These are phyloP conservation scores for Xylariaceae sp. DNA, from an alignment of 2,329 filamentous ascomycete genomes.

Conservation along the genomic window DNA sequence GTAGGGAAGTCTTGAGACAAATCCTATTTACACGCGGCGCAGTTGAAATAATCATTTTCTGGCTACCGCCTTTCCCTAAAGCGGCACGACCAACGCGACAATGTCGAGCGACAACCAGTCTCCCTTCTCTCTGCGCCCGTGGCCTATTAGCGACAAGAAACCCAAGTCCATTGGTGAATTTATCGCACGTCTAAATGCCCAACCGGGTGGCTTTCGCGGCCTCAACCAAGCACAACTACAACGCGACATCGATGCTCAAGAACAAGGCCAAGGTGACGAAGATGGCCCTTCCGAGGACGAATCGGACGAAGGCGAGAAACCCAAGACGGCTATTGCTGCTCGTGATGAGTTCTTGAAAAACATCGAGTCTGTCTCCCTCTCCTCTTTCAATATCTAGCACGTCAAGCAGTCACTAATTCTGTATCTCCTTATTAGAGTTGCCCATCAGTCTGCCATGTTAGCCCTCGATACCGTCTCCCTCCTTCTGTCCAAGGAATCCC, in stretches of 20 bases:
- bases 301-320: slow-evolving; percentile 27
- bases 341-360: slow-evolving; percentile 55
- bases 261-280: slow-evolving; percentile 44
- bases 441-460: slow-evolving; percentile 60
- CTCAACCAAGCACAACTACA: slow-evolving; percentile 70
- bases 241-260: slow-evolving; percentile 57
- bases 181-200: slow-evolving; percentile 72
- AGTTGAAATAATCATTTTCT: too few species aligned
- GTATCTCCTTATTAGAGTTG: slow-evolving; percentile 36
- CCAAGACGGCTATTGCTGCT: slow-evolving; percentile 40
- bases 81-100: too few species aligned
- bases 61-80: too few species aligned
- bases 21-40: too few species aligned
- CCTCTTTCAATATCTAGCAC: not conserved
- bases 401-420: slow-evolving; percentile 10
- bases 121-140: slow-evolving; percentile 60
- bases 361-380: slow-evolving; percentile 47
- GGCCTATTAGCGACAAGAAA: slow-evolving; percentile 54
- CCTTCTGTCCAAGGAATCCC: slow-evolving; percentile 75
- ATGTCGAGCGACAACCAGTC: slow-evolving; percentile 22
- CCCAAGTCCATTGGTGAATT: slow-evolving; percentile 65
- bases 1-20: too few species aligned
- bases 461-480: slow-evolving; percentile 81
- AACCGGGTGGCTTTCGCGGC: slow-evolving; percentile 77
- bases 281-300: slow-evolving; percentile 41